Evolutionary conservation across 2,329 filamentous ascomycete genomes (phyloP).

Genomic region (Colletotrichum sublineola): DNA sequence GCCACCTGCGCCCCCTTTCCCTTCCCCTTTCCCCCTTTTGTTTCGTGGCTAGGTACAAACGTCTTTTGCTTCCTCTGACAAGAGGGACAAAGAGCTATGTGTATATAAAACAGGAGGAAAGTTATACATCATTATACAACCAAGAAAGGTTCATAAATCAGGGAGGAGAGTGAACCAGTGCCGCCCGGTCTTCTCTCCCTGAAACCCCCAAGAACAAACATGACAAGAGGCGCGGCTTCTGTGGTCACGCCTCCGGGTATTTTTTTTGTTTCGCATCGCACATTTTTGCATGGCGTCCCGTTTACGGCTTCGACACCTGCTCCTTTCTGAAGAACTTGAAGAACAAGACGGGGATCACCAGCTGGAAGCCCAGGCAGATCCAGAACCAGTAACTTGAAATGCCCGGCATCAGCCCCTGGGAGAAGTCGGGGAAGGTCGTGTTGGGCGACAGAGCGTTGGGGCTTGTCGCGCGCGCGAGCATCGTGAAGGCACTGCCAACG

Average conservation of each 20-base stretch:
- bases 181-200: constrained; percentile 17
- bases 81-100: constrained; percentile 37
- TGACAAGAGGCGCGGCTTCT: constrained; percentile 31
- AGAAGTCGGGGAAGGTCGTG: constrained; percentile 73
- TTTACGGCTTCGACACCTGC: constrained; percentile 66
- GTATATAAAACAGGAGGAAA: constrained; percentile 24
- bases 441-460: constrained; percentile 73
- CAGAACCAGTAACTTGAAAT: constrained; percentile 70
- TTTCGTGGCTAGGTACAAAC: constrained; percentile 10
- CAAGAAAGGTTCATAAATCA: constrained; percentile 34
- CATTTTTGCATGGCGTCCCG: constrained; percentile 10
- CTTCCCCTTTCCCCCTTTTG: neutral
- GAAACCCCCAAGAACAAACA: constrained; percentile 27
- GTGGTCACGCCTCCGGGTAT: constrained; percentile 29
- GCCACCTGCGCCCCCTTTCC: neutral
- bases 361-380: constrained; percentile 69
- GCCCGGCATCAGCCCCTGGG: constrained; percentile 59
- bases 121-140: constrained; percentile 42
- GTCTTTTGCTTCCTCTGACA: neutral
- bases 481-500: constrained; percentile 72
- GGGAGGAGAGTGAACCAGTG: constrained; percentile 32
- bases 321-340: constrained; percentile 70
- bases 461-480: constrained; percentile 70
- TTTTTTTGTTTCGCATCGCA: constrained; percentile 37
- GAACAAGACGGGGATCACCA: constrained; percentile 70